A percentile compares a stretch with the other conserved stretches of the same genome.
Conservation (phyloP, 1,284 basidiomycete genomes). For the Irpex rosettiformis region DNA sequence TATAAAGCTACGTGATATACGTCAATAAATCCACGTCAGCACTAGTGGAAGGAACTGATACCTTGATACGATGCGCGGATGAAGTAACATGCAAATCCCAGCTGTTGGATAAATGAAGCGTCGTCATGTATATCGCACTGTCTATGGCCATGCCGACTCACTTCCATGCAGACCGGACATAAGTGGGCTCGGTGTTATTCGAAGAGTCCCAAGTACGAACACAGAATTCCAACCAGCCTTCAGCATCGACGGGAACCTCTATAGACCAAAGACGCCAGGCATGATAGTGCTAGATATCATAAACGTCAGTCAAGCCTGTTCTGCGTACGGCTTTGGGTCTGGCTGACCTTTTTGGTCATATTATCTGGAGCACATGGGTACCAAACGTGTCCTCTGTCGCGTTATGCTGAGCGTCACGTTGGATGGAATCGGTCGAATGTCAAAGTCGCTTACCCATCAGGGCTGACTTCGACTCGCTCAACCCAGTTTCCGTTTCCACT, state of each 20-base stretch:
- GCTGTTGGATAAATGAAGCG: constrained; percentile 23
- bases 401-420: background rate
- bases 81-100: constrained; percentile 58
- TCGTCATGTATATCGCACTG: no score
- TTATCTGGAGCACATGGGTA: constrained; percentile 43
- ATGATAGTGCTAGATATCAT: constrained; percentile 43
- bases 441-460: constrained; percentile 40
- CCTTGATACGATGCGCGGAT: constrained; percentile 49
- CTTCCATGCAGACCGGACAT: constrained; percentile 55
- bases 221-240: constrained; percentile 57
- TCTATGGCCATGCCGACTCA: no score
- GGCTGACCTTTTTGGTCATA: constrained; percentile 45
- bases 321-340: background rate
- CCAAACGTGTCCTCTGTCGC: constrained; percentile 44
- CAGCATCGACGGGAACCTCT: constrained; percentile 49
- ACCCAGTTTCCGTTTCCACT: constrained; percentile 57
- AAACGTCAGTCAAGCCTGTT: background rate
- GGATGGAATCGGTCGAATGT: background rate
- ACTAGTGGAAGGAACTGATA: background rate
- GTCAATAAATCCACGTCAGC: no score
- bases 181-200: constrained; percentile 57
- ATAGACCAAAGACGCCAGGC: constrained; percentile 55
- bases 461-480: constrained; percentile 51
- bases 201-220: constrained; percentile 58
- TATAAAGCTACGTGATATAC: constrained; percentile 32